phyloP scores from a whole-genome alignment of 2,329 filamentous ascomycete species.

The Fusarium sp. region DNA sequence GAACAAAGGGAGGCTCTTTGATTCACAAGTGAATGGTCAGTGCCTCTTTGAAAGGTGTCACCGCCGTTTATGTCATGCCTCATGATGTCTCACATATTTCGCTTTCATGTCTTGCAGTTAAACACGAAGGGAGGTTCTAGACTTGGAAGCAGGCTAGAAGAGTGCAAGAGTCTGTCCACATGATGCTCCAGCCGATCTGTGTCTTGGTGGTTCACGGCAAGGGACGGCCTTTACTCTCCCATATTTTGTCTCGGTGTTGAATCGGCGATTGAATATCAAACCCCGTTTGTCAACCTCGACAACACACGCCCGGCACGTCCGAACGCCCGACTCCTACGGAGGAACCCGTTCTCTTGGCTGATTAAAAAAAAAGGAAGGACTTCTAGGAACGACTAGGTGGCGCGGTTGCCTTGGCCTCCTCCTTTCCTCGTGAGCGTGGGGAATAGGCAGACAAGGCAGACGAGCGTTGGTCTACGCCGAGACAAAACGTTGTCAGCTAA shows the following conservation, averaged over 20 bases:
- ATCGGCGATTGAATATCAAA: constrained; percentile 6
- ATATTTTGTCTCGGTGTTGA: background rate
- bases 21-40: constrained; percentile 8
- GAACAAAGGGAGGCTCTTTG: constrained; percentile 26
- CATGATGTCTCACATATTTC: constrained; percentile 28
- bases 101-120: constrained; percentile 21
- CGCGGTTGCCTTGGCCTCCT: constrained; percentile 1
- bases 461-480: constrained; percentile 12
- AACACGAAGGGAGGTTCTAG: constrained; percentile 5
- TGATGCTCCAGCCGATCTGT: constrained; percentile 2
- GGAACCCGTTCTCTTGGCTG: constrained; percentile 12
- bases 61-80: constrained; percentile 34
- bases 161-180: background rate
- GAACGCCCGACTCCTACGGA: constrained; percentile 31
- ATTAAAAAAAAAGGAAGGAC: too few relatives aligned
- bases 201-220: background rate
- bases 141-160: constrained; percentile 6
- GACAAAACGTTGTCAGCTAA: background rate
- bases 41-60: constrained; percentile 25
- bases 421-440: constrained; percentile 5
- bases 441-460: constrained; percentile 21
- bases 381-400: constrained; percentile 19
- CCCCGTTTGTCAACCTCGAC: background rate
- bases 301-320: constrained; percentile 10
- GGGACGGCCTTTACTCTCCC: background rate